A percentile compares a stretch with the other conserved stretches of the same genome.
phyloP scores from a whole-genome alignment of 306 rosid species.

The Pachyrhizus erosus region DNA sequence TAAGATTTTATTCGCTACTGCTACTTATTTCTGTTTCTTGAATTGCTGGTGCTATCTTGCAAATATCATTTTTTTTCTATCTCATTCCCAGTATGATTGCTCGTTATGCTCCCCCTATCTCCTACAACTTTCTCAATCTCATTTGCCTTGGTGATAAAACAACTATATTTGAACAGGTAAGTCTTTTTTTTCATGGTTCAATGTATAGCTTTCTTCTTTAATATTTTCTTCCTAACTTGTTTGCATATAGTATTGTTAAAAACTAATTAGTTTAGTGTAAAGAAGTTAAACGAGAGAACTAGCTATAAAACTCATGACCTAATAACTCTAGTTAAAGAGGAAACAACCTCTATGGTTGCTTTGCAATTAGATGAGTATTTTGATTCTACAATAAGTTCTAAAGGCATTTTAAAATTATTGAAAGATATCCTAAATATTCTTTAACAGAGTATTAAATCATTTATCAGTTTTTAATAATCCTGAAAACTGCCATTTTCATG shows the following conservation, averaged over 20 bases:
- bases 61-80: constrained; percentile 30
- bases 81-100: constrained; percentile 82
- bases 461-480: background rate
- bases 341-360: background rate
- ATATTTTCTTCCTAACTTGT: background rate
- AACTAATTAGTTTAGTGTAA: background rate
- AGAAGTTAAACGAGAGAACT: background rate
- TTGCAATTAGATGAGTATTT: background rate
- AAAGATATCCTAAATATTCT: constrained; percentile 8
- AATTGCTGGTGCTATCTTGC: constrained; percentile 23
- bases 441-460: background rate
- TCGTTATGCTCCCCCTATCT: constrained; percentile 97
- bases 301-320: background rate
- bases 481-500: constrained; percentile 3
- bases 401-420: too few species aligned
- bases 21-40: constrained; percentile 29
- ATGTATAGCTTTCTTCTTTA: constrained; percentile 20
- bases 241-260: background rate
- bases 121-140: constrained; percentile 95
- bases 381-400: background rate
- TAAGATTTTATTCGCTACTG: constrained; percentile 55
- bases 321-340: background rate
- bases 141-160: constrained; percentile 64
- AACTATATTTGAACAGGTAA: constrained; percentile 91
- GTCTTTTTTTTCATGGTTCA: constrained; percentile 15